Conservation (phyloP, 164 flowering plant genomes). For the Dillenia suffruticosa region DNA sequence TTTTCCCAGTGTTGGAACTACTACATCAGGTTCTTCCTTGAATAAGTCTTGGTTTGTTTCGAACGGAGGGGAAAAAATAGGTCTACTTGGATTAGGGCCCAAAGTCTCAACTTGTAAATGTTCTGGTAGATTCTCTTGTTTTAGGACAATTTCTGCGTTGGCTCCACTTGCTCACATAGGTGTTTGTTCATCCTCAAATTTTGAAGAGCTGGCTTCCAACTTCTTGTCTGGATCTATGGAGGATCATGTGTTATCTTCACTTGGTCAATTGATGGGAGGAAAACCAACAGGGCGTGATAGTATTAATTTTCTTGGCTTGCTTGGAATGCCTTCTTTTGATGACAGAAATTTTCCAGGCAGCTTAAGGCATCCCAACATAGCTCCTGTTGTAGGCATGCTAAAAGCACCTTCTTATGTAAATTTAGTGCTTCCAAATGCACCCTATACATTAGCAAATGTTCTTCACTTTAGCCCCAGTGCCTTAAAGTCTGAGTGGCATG, state of each 20-base stretch:
- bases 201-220: constrained; percentile 45
- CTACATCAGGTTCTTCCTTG: constrained; percentile 8
- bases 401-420: constrained; percentile 36
- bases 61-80: constrained; percentile 16
- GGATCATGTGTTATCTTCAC: constrained; percentile 59
- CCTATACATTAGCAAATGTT: constrained; percentile 69
- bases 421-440: constrained; percentile 55
- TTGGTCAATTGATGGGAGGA: constrained; percentile 57
- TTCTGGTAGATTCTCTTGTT: constrained; percentile 41
- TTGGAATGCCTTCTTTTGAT: constrained; percentile 68
- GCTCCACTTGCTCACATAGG: constrained; percentile 64
- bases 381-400: constrained; percentile 67
- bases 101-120: constrained; percentile 19
- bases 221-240: constrained; percentile 62
- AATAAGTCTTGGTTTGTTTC: constrained; percentile 13
- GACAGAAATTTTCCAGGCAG: constrained; percentile 54
- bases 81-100: constrained; percentile 13
- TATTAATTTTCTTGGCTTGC: constrained; percentile 52
- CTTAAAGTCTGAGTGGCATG: constrained; percentile 69
- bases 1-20: constrained; percentile 7
- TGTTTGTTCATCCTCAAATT: constrained; percentile 29
- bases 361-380: constrained; percentile 88
- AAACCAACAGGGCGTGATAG: constrained; percentile 53
- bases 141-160: constrained; percentile 54
- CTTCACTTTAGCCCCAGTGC: constrained; percentile 71